Conservation (phyloP, 169 alveolate genomes). For the Eimeria praecox region DNA sequence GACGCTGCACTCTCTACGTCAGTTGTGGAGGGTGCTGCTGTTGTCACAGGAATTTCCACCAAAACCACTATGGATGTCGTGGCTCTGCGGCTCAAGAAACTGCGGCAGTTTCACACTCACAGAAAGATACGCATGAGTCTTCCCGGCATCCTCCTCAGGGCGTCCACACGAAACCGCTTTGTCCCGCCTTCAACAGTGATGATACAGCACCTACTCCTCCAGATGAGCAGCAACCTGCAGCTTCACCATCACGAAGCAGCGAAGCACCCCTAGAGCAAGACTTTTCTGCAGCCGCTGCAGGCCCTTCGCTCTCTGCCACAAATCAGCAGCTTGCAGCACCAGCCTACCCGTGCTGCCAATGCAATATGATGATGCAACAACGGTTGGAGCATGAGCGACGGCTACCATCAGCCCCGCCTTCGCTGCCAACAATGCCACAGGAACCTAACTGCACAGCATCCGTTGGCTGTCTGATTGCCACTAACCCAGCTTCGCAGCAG, state of each 20-base stretch:
- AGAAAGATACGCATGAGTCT: not conserved
- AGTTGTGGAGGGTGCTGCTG: constrained; percentile 29
- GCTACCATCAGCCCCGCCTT: not conserved
- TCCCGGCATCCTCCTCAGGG: not conserved
- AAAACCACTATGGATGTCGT: not conserved
- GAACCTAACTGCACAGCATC: not conserved
- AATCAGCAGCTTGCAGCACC: not conserved
- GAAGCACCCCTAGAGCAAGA: not conserved
- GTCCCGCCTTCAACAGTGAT: not conserved
- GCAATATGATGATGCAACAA: not conserved
- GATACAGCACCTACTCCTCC: not conserved
- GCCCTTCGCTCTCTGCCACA: not conserved
- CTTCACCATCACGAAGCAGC: not conserved
- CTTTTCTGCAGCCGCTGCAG: not conserved
- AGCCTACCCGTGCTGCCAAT: not conserved
- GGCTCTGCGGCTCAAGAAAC: not conserved
- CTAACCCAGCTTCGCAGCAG: not conserved
- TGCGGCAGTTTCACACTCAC: not conserved
- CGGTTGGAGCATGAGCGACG: not conserved
- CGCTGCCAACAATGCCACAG: not conserved
- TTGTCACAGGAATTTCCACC: not conserved
- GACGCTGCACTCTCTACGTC: not conserved
- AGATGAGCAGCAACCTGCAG: constrained; percentile 1
- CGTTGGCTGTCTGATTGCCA: not conserved
- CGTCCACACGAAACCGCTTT: not conserved